Evolutionary conservation across 371 early-diverging fungal species (phyloP).

Genomic region (Mortierella polycephala): DNA sequence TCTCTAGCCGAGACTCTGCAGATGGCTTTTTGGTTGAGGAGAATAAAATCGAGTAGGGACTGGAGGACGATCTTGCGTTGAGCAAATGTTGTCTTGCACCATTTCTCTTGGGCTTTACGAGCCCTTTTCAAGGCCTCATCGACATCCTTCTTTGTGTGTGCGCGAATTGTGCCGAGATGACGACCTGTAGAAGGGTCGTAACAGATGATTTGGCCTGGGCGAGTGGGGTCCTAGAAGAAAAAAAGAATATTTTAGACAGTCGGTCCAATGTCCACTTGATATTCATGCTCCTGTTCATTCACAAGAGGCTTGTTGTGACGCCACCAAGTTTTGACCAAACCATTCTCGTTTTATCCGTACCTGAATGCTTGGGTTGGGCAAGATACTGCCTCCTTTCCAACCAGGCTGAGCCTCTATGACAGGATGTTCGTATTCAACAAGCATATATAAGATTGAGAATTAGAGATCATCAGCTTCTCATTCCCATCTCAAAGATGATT

Average conservation of each 20-base stretch:
- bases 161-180: conserved; percentile 71
- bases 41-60: conserved; percentile 75
- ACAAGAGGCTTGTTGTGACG: not conserved
- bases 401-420: conserved; percentile 52
- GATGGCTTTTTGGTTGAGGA: conserved; percentile 83
- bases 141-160: conserved; percentile 70
- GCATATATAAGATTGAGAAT: not conserved
- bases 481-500: not conserved
- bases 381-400: conserved; percentile 66
- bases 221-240: conserved; percentile 59
- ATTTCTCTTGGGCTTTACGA: conserved; percentile 73
- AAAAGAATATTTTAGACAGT: not conserved
- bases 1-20: conserved; percentile 82
- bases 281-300: no score
- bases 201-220: conserved; percentile 76
- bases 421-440: not conserved
- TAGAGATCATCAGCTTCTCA: not conserved
- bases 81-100: conserved; percentile 80
- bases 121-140: conserved; percentile 66
- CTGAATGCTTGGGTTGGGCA: conserved; percentile 65
- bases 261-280: not conserved
- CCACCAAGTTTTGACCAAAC: not conserved
- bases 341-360: conserved; percentile 55
- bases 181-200: conserved; percentile 91
- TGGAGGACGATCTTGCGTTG: conserved; percentile 80